Evolutionary conservation across 352 stramenopile species (phyloP).

Genomic region (Lagenidium sp.): DNA sequence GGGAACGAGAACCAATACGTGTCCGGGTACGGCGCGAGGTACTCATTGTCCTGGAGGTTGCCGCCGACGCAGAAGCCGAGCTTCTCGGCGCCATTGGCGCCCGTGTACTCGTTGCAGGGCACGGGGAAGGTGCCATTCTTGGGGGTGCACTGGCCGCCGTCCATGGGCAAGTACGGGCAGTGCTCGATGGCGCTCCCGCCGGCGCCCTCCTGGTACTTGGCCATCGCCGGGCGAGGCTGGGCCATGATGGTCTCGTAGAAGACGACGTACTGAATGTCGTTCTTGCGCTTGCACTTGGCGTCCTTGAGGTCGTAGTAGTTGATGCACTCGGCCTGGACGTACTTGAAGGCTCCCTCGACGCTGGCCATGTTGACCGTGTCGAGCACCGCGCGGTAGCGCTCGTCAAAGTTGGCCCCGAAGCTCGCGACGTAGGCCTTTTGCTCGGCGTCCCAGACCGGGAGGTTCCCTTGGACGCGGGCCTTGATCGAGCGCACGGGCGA

Average conservation of each 20-base stretch:
- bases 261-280: slow-evolving; percentile 43
- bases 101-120: slow-evolving; percentile 44
- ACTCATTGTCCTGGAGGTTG: slow-evolving; percentile 29
- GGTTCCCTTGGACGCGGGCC: slow-evolving; percentile 21
- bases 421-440: slow-evolving; percentile 12
- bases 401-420: slow-evolving; percentile 18
- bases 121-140: slow-evolving; percentile 23
- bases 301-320: slow-evolving; percentile 10
- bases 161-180: slow-evolving; percentile 45
- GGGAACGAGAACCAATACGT: slow-evolving; percentile 82
- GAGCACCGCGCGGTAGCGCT: slow-evolving; percentile 16
- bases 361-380: slow-evolving; percentile 17
- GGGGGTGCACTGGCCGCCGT: slow-evolving; percentile 46
- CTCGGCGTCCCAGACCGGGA: slow-evolving; percentile 19
- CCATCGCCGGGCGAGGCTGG: slow-evolving; percentile 30
- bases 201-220: slow-evolving; percentile 25
- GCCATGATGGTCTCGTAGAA: slow-evolving; percentile 56
- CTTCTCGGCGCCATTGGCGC: slow-evolving; percentile 25
- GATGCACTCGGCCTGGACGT: slow-evolving; percentile 10
- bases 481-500: slow-evolving; percentile 17
- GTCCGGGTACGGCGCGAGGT: slow-evolving; percentile 56
- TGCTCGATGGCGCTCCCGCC: slow-evolving; percentile 25
- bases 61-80: slow-evolving; percentile 42
- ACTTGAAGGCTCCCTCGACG: slow-evolving; percentile 14
- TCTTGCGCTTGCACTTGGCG: slow-evolving; percentile 25